phyloP scores from a whole-genome alignment of 805 yeast species.

The Grigorovia yakushimaensis region DNA sequence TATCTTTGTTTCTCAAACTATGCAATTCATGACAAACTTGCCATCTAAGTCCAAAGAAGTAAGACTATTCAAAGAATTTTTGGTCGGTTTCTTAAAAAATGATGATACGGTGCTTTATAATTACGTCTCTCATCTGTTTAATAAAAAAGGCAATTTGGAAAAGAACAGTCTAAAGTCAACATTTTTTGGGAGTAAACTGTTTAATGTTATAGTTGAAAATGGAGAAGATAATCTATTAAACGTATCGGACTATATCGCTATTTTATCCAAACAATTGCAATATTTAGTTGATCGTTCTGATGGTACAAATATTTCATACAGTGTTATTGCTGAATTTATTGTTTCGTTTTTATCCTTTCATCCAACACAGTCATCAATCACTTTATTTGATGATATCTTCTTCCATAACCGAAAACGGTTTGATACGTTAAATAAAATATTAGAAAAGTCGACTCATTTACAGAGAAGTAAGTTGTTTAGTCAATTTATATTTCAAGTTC shows the following conservation, averaged over 20 bases:
- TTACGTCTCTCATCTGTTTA: slow-evolving; percentile 5
- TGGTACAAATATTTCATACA: background rate
- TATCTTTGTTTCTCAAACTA: slow-evolving; percentile 14
- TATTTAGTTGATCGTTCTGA: background rate
- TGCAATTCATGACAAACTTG: slow-evolving; percentile 8
- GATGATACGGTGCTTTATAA: slow-evolving; percentile 8
- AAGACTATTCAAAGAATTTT: slow-evolving; percentile 5
- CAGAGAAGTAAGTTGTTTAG: slow-evolving; percentile 12
- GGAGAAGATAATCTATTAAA: background rate
- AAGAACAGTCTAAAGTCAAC: slow-evolving; percentile 11
- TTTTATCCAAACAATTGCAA: background rate
- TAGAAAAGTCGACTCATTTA: slow-evolving; percentile 7
- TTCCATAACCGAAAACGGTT: slow-evolving; percentile 7
- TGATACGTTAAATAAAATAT: slow-evolving; percentile 5
- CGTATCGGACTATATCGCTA: background rate
- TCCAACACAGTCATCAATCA: slow-evolving; percentile 11
- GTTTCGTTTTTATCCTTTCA: slow-evolving; percentile 12
- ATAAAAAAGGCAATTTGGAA: background rate
- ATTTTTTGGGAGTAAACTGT: slow-evolving; percentile 28
- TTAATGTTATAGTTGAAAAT: slow-evolving; percentile 15
- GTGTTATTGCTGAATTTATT: slow-evolving; percentile 8
- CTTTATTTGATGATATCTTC: slow-evolving; percentile 15
- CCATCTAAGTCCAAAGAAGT: slow-evolving; percentile 8
- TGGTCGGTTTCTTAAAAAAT: slow-evolving; percentile 8
- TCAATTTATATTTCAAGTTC: slow-evolving; percentile 12